Base-by-base conservation (phyloP, 116 monocot species). In the Phalaenopsis hybrid region DNA sequence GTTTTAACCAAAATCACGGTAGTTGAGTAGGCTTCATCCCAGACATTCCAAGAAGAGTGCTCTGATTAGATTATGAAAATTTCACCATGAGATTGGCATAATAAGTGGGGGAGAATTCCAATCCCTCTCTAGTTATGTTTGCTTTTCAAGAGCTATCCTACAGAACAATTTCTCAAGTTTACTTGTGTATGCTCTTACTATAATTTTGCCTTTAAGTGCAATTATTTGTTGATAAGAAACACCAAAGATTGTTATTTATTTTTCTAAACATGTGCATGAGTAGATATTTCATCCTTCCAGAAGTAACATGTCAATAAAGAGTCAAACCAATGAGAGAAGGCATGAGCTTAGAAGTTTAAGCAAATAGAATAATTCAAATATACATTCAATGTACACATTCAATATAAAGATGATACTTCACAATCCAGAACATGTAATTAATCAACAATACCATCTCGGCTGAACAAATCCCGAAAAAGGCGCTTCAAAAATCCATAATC, bases 401-500 rank as follows among this genome's bases (percentile, higher is more conserved):
- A 16, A 50, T 12, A 51, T 10, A 77, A 77, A 51, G 6, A 7
- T 18, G 46, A 50, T 20, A 2, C 1, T 51, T 51, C 12, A 41
- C 58, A 59, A 59, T 12, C 5, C 5, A 21, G 10, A 45, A 69
- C 57, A 10, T 49, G 50, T 20, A 21, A 20, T 18, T 28, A 33
- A 59, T 20, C 15, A 41, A 16, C 46, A 75, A 82, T 87, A 96
- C 96, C 96, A 91, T 96, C 89, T 73, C 94, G 92, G 46, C 10
- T 57, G 81, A 89, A 90, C 79, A 94, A 83, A 72, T 94, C 96
- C 68, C 87, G 83, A 75, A 96, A 94, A 16, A 96, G 83, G 18
- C 94, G 92, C 85, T 89, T 96, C 80, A 96, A 79, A 83, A 92
- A 96, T 45, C 89, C 92, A 90, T 96, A 96, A 88, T 96, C 96